These are phyloP conservation scores for Apiospora malaysiana DNA, from an alignment of 2,329 filamentous ascomycete genomes.

Conservation along the genomic window DNA sequence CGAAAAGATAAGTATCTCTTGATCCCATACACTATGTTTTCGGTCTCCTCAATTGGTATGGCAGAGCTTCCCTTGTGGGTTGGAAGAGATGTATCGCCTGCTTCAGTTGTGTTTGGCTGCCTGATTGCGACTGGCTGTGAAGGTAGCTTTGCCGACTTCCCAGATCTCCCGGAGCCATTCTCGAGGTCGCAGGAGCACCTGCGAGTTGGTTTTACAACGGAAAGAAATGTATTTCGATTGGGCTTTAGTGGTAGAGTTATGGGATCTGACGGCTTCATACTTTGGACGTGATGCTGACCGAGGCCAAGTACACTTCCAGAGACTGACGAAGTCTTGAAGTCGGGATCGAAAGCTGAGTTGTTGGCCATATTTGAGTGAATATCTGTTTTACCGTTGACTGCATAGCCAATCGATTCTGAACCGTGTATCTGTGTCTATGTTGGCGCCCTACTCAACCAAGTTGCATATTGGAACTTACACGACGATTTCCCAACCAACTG, in stretches of 20 bases:
- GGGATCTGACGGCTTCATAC: not conserved
- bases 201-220: not conserved
- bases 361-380: not conserved
- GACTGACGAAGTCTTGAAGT: not conserved
- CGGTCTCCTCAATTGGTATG: not conserved
- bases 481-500: conserved; percentile 31
- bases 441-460: not conserved
- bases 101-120: conserved; percentile 26
- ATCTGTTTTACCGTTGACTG: not conserved
- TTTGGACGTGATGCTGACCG: not conserved
- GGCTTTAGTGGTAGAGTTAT: not conserved
- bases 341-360: not conserved
- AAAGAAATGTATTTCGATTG: not conserved
- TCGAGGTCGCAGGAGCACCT: not conserved
- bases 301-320: not conserved
- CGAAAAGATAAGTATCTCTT: conserved; percentile 34
- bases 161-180: too few relatives aligned
- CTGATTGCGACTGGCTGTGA: conserved; percentile 25
- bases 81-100: conserved; percentile 18
- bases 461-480: conserved; percentile 25
- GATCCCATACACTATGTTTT: conserved; percentile 33
- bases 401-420: not conserved
- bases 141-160: conserved; percentile 23
- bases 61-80: not conserved
- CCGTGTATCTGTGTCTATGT: not conserved